Base-by-base conservation (phyloP, 2,329 filamentous ascomycete species). In the Aspergillus quadricinctus region DNA sequence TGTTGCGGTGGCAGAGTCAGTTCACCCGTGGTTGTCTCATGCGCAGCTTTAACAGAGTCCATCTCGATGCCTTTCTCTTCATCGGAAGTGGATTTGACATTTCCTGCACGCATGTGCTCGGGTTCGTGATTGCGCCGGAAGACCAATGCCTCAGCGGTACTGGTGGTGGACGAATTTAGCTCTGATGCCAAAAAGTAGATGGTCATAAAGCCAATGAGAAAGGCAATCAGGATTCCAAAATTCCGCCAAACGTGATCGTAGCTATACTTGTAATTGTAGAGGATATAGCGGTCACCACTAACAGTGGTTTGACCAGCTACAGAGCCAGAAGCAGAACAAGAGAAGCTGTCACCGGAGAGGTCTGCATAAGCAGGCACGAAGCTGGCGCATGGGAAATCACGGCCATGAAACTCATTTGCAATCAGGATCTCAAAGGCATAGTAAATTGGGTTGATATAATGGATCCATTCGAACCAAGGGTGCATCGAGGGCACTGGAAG, bases 351-450 rank as follows among this genome's bases (percentile, higher is more conserved):
- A 21, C 64, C 65, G 0, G 62, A 58, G 5, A 74, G 53, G 49
- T 67, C 66, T 1, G 70, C 73, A 50, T 82, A 83, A 3, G 55
- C 61, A 0, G 82, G 80, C 14, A 83, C 69, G 48, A 76, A 77
- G 1, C 67, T 59, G 0, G 73, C 70, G 62, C 82, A 84, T 2
- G 59, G 53, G 66, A 87, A 93, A 0, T 85, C 64, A 17, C 86
- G 83, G 53, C 78, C 77, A 63, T 85, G 73, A 60, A 96, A 95
- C 72, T 96, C 91, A 73, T 95, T 95, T 59, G 90, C 83, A 79
- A 94, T 87, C 23, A 96, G 79, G 0, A 87, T 78, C 70, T 96
- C 90, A 64, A 95, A 96, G 0, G 86, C 85, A 59, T 94, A 95
- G 3, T 83, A 85, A 3, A 95, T 81, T 2, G 90, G 89, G 57